Conservation (phyloP, 352 stramenopile species). For the Pythium insidiosum region DNA sequence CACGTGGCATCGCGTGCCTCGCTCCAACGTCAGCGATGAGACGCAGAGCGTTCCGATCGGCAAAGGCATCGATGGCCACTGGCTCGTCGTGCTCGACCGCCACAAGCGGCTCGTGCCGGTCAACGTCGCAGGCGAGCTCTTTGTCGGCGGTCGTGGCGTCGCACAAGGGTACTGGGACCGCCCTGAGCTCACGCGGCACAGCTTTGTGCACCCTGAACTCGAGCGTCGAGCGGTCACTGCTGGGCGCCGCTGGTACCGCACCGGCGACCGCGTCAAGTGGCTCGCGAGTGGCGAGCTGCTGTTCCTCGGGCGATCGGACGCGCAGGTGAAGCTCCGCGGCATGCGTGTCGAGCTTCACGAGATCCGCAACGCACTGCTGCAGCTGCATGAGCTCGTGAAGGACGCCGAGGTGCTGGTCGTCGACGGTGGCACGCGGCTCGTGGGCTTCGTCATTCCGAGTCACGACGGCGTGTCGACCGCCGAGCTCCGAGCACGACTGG, state of each 20-base stretch:
- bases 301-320: conserved; percentile 61
- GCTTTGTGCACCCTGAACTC: conserved; percentile 17
- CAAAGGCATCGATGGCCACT: conserved; percentile 35
- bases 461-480: conserved; percentile 4
- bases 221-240: not conserved
- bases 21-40: not conserved
- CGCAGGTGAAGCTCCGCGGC: conserved; percentile 74
- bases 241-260: conserved; percentile 38
- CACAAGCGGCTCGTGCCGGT: conserved; percentile 28
- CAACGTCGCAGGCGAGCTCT: conserved; percentile 56
- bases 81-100: conserved; percentile 39
- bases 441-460: conserved; percentile 39
- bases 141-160: conserved; percentile 56
- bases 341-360: conserved; percentile 81
- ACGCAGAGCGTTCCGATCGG: conserved; percentile 47
- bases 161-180: conserved; percentile 55
- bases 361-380: conserved; percentile 52
- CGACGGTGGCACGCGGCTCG: conserved; percentile 23
- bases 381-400: conserved; percentile 18
- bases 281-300: conserved; percentile 36
- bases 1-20: conserved; percentile 24
- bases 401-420: conserved; percentile 40
- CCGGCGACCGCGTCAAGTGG: conserved; percentile 64
- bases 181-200: conserved; percentile 26
- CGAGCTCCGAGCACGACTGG: conserved; percentile 18